These are phyloP conservation scores for Carex sylvatica DNA, from an alignment of 202 grass and related monocot genomes.

Conservation along the genomic window DNA sequence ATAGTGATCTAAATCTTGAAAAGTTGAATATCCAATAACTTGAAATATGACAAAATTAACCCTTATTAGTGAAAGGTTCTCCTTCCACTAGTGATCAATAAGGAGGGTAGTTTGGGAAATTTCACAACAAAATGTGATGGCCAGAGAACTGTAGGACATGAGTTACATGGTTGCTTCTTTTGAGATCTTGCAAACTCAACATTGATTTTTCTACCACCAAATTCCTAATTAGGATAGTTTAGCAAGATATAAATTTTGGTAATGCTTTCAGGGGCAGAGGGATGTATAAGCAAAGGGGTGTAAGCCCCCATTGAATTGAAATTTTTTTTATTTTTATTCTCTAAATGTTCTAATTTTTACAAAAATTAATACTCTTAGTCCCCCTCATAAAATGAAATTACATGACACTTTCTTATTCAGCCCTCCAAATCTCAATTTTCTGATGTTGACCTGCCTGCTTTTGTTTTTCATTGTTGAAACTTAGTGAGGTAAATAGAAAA, in stretches of 20 bases:
- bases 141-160: not conserved
- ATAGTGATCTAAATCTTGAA: not conserved
- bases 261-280: not conserved
- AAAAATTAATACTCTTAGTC: too few relatives aligned
- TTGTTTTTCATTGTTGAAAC: not conserved
- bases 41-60: not conserved
- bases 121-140: not conserved
- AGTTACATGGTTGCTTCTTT: constrained; percentile 44
- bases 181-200: constrained; percentile 69
- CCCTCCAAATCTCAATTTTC: too few relatives aligned
- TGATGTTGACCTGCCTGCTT: not conserved
- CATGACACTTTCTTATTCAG: too few relatives aligned
- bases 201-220: constrained; percentile 58
- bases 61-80: not conserved
- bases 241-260: not conserved
- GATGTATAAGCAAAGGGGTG: too few relatives aligned
- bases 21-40: not conserved
- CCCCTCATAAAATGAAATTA: too few relatives aligned
- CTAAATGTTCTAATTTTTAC: too few relatives aligned
- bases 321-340: too few relatives aligned
- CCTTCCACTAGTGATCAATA: not conserved
- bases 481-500: not conserved
- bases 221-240: constrained; percentile 27
- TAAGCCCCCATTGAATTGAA: too few relatives aligned
- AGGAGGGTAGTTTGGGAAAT: not conserved